Evolutionary conservation across 176 grass and related monocot genomes (phyloP).

Genomic region (Oryza australiensis): DNA sequence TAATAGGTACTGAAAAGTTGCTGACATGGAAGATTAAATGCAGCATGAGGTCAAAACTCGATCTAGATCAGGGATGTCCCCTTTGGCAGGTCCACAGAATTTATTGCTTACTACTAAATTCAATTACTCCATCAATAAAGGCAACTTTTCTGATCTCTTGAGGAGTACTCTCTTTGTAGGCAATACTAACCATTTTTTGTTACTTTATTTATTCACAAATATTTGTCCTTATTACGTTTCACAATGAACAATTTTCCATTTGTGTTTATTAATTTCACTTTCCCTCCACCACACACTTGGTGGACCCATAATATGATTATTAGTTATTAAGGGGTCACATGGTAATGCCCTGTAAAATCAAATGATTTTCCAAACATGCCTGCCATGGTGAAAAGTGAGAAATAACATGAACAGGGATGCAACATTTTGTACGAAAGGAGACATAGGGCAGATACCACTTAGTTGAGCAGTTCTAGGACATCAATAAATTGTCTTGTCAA

Average conservation of each 20-base stretch:
- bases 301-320: not conserved
- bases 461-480: constrained; percentile 15
- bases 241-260: not conserved
- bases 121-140: constrained; percentile 37
- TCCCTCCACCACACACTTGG: not conserved
- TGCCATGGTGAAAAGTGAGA: not conserved
- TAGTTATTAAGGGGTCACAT: not conserved
- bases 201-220: not conserved
- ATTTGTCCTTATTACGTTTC: not conserved
- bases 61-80: constrained; percentile 33
- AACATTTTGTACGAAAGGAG: constrained; percentile 2
- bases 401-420: not conserved
- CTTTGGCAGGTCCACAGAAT: constrained; percentile 29
- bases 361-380: not conserved
- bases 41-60: not conserved
- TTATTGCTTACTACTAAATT: constrained; percentile 8
- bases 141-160: constrained; percentile 23
- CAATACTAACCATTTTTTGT: not conserved
- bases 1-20: not conserved
- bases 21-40: constrained; percentile 16
- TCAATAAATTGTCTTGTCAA: constrained; percentile 1
- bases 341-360: not conserved
- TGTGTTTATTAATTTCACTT: not conserved
- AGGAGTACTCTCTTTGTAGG: not conserved
- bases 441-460: not conserved